Evolutionary conservation across 2,329 filamentous ascomycete species (phyloP).

Genomic region (Celoporthe dispersa): DNA sequence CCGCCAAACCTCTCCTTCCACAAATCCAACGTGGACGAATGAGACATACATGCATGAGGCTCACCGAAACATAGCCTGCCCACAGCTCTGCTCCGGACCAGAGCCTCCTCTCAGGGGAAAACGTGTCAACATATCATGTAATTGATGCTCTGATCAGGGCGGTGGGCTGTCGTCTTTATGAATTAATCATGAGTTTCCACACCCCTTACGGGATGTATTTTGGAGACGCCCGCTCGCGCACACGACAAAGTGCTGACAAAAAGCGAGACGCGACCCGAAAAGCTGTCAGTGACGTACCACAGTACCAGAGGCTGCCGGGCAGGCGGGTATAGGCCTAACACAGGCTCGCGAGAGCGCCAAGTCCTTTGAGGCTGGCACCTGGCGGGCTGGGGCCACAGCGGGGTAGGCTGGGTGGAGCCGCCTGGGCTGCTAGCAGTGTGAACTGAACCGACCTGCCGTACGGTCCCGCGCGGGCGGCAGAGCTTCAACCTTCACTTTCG

Average conservation of each 20-base stretch:
- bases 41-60: background rate
- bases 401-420: conserved; percentile 11
- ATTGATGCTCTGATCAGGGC: background rate
- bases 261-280: conserved; percentile 24
- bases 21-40: background rate
- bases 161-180: background rate
- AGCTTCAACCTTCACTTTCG: conserved; percentile 17
- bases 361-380: conserved; percentile 5
- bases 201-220: background rate
- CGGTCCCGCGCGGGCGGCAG: conserved; percentile 9
- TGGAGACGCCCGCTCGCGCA: conserved; percentile 15
- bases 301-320: background rate
- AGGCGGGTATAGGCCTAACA: conserved; percentile 18
- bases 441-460: conserved; percentile 1
- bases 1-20: background rate
- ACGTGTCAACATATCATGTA: background rate
- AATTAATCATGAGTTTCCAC: conserved; percentile 11
- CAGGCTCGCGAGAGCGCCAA: background rate
- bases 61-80: background rate
- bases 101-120: background rate
- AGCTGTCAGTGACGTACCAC: conserved; percentile 25
- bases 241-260: conserved; percentile 23
- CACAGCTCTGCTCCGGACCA: background rate
- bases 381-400: conserved; percentile 22
- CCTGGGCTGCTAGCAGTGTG: conserved; percentile 6